phyloP scores from a whole-genome alignment of 768 basidiomycete genomes.

The Rhodosporidiobolus sp. region DNA sequence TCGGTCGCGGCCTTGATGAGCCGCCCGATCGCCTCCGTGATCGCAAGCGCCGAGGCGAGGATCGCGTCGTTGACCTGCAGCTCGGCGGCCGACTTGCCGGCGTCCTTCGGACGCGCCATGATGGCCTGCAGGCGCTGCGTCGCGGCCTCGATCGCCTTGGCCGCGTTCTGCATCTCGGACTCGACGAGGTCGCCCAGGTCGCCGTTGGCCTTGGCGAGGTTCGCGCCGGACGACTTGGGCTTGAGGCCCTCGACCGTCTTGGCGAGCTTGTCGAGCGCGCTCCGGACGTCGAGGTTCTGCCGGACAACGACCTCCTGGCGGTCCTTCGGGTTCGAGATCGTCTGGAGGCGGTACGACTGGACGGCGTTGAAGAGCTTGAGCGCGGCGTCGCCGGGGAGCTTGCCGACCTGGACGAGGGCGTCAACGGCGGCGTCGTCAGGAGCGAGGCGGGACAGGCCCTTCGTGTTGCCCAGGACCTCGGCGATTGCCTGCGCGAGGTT shows the following conservation, averaged over 20 bases:
- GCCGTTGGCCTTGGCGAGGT: slow-evolving; percentile 73
- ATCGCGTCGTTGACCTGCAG: slow-evolving; percentile 98
- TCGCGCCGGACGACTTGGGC: slow-evolving; percentile 73
- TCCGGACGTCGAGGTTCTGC: slow-evolving; percentile 81
- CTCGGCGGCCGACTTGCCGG: slow-evolving; percentile 83
- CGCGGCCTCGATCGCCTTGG: slow-evolving; percentile 86
- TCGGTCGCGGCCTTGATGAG: slow-evolving; percentile 96
- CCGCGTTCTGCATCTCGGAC: slow-evolving; percentile 90
- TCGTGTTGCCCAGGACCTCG: slow-evolving; percentile 88
- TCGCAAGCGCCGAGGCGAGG: slow-evolving; percentile 84
- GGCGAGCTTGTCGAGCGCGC: slow-evolving; percentile 75
- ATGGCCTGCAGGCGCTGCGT: slow-evolving; percentile 85
- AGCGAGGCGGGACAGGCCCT: slow-evolving; percentile 89
- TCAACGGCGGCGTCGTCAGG: slow-evolving; percentile 88
- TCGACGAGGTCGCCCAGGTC: slow-evolving; percentile 95
- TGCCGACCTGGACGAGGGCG: slow-evolving; percentile 79
- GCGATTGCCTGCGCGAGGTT: slow-evolving; percentile 89
- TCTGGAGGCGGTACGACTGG: slow-evolving; percentile 89
- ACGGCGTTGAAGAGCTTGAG: slow-evolving; percentile 90
- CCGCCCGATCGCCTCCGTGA: slow-evolving; percentile 89
- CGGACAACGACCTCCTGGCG: slow-evolving; percentile 83
- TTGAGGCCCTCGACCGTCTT: slow-evolving; percentile 80
- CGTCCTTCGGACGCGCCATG: slow-evolving; percentile 84
- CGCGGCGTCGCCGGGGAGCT: slow-evolving; percentile 78
- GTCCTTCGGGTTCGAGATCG: slow-evolving; percentile 60